These are phyloP conservation scores for Athelia psychrophila DNA, from an alignment of 1,284 basidiomycete species.

Conservation along the genomic window DNA sequence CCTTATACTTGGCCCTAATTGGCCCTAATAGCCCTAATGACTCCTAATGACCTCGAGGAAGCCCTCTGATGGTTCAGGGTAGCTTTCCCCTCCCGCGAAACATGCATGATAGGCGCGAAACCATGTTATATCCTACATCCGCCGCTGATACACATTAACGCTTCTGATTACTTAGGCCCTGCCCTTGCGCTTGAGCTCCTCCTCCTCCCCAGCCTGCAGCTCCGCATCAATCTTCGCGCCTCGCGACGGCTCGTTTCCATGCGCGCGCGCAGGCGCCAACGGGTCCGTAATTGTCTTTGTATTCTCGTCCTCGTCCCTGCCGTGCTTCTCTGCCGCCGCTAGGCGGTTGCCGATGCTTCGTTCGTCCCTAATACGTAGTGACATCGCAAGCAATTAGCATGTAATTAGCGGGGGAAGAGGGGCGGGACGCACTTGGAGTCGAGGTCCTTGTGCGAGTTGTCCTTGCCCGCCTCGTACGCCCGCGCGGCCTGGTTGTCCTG, in stretches of 20 bases:
- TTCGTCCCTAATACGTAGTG: slow-evolving; percentile 29
- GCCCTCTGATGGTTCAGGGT: no score
- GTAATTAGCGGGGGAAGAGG: not conserved
- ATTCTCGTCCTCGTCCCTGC: slow-evolving; percentile 18
- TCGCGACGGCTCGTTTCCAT: slow-evolving; percentile 59
- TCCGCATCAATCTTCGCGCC: slow-evolving; percentile 63
- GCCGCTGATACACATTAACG: no score
- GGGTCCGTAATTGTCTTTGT: slow-evolving; percentile 33
- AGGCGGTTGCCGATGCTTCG: slow-evolving; percentile 37
- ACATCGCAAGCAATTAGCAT: not conserved
- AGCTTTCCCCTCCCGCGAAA: no score
- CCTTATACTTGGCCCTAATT: no score
- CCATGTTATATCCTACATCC: no score
- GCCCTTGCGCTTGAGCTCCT: slow-evolving; percentile 44
- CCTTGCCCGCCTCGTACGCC: slow-evolving; percentile 20
- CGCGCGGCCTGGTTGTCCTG: not conserved
- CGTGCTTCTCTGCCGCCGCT: slow-evolving; percentile 28
- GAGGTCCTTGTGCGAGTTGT: slow-evolving; percentile 32
- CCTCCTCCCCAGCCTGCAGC: slow-evolving; percentile 50
- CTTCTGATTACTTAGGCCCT: no score
- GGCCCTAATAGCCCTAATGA: no score
- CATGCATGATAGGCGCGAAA: no score
- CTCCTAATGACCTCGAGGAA: no score
- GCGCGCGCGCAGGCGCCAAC: slow-evolving; percentile 37
- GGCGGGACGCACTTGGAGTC: slow-evolving; percentile 34